Percentiles rank a stretch among this genome's conserved stretches.
Conservation (phyloP, 768 basidiomycete genomes). For the Brasilioporus rufonigricans region DNA sequence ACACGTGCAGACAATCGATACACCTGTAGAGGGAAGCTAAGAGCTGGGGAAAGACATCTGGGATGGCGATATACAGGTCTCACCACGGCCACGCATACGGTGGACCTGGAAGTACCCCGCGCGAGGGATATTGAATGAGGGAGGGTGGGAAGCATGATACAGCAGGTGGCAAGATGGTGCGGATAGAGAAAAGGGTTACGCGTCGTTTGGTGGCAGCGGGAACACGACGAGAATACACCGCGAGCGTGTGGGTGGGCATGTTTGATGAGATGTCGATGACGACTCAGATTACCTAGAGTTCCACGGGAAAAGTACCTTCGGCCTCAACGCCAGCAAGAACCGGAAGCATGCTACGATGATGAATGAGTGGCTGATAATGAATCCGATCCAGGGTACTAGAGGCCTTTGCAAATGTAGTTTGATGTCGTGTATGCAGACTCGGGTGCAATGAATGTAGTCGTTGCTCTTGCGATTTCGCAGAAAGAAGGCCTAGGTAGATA, state of each 20-base stretch:
- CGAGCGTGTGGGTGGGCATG: constrained; percentile 33
- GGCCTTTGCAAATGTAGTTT: constrained; percentile 28
- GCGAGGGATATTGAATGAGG: constrained; percentile 13
- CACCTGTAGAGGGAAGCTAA: constrained; percentile 68
- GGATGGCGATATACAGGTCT: constrained; percentile 68
- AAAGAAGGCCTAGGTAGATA: constrained; percentile 22
- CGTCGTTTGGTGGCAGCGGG: constrained; percentile 27
- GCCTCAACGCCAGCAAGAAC: constrained; percentile 31
- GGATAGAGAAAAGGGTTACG: constrained; percentile 36
- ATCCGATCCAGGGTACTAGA: constrained; percentile 21
- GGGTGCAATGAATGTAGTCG: constrained; percentile 23
- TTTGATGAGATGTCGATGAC: constrained; percentile 32
- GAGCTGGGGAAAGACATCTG: constrained; percentile 63
- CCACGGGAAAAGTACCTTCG: constrained; percentile 23
- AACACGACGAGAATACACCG: constrained; percentile 25
- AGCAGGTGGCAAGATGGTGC: constrained; percentile 34
- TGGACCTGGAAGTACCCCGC: constrained; percentile 16
- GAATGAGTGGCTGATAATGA: constrained; percentile 5
- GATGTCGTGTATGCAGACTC: constrained; percentile 25
- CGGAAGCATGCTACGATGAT: constrained; percentile 27
- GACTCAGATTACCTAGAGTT: constrained; percentile 23
- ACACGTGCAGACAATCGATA: constrained; percentile 50
- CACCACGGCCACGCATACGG: constrained; percentile 55
- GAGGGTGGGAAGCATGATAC: constrained; percentile 26
- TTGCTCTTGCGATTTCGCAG: constrained; percentile 10